These are phyloP conservation scores for Tulasnella sp. DNA, from an alignment of 768 basidiomycete species.

Conservation along the genomic window DNA sequence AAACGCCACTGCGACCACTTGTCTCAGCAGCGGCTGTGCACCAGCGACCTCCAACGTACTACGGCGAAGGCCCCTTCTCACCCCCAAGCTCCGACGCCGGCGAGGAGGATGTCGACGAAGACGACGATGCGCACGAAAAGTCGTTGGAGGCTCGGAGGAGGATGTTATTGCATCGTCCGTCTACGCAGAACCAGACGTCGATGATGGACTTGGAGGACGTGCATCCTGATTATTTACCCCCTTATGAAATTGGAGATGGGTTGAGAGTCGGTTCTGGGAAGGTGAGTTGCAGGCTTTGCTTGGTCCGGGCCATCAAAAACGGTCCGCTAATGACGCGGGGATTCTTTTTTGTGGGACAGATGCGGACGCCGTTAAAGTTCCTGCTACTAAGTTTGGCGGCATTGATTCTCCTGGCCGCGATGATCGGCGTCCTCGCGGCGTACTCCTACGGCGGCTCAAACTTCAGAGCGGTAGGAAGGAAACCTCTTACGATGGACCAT, in stretches of 20 bases:
- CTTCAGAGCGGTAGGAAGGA: conserved; percentile 40
- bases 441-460: conserved; percentile 55
- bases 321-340: too few species aligned
- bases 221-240: conserved; percentile 1
- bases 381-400: conserved; percentile 54
- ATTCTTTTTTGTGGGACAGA: background rate
- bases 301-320: too few species aligned
- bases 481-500: conserved; percentile 78
- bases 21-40: background rate
- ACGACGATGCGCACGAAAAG: conserved; percentile 19
- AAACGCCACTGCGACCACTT: background rate
- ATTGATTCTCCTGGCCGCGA: conserved; percentile 52
- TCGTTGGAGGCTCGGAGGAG: background rate
- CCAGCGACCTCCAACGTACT: conserved; percentile 43
- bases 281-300: conserved; percentile 24
- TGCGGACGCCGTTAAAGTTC: conserved; percentile 37
- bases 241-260: conserved; percentile 1
- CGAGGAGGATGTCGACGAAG: conserved; percentile 20
- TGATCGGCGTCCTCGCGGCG: conserved; percentile 75
- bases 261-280: conserved; percentile 25
- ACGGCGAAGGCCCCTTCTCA: conserved; percentile 70
- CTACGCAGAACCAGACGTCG: conserved; percentile 24
- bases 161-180: background rate
- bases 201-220: conserved; percentile 26
- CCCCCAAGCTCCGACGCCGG: conserved; percentile 76